These are phyloP conservation scores for Leccinellum luteum DNA, from an alignment of 768 basidiomycete genomes.

Conservation along the genomic window DNA sequence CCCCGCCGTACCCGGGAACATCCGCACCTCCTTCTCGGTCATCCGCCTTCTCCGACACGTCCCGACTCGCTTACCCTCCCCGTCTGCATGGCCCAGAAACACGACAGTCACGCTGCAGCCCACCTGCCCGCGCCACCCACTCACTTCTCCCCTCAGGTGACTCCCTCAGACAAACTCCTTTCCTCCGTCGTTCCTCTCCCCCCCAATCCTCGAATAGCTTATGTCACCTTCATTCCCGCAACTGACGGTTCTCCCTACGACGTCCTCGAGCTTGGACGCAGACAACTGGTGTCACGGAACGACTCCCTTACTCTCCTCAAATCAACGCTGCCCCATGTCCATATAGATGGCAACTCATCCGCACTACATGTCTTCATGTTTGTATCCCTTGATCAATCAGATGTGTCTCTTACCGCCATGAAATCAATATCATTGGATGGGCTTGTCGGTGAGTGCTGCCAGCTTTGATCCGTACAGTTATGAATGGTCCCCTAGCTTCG, in stretches of 20 bases:
- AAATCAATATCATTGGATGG: slow-evolving; percentile 44
- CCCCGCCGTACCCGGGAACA: neutral
- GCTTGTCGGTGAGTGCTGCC: slow-evolving; percentile 45
- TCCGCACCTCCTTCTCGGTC: neutral
- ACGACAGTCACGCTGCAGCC: slow-evolving; percentile 18
- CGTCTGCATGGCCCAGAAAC: slow-evolving; percentile 33
- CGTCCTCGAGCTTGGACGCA: slow-evolving; percentile 55
- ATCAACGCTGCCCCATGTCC: slow-evolving; percentile 51
- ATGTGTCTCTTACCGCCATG: slow-evolving; percentile 34
- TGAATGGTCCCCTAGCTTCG: slow-evolving; percentile 35
- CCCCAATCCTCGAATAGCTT: slow-evolving; percentile 40
- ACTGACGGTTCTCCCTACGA: slow-evolving; percentile 33
- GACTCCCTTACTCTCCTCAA: slow-evolving; percentile 39
- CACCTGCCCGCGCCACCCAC: slow-evolving; percentile 9
- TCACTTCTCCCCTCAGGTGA: slow-evolving; percentile 29
- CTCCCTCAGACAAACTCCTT: slow-evolving; percentile 41
- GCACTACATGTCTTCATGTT: slow-evolving; percentile 60
- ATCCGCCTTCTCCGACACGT: neutral
- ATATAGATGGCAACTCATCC: slow-evolving; percentile 42
- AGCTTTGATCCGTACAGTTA: slow-evolving; percentile 3
- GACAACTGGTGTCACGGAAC: slow-evolving; percentile 42
- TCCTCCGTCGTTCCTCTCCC: slow-evolving; percentile 49
- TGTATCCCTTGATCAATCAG: slow-evolving; percentile 33
- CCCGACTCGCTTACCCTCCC: neutral
- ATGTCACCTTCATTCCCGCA: slow-evolving; percentile 41